Evolutionary conservation across 805 yeast species (phyloP), one percentile per base, ranked within the genome.

Genomic region (Citeromyces nyonsensis): DNA sequence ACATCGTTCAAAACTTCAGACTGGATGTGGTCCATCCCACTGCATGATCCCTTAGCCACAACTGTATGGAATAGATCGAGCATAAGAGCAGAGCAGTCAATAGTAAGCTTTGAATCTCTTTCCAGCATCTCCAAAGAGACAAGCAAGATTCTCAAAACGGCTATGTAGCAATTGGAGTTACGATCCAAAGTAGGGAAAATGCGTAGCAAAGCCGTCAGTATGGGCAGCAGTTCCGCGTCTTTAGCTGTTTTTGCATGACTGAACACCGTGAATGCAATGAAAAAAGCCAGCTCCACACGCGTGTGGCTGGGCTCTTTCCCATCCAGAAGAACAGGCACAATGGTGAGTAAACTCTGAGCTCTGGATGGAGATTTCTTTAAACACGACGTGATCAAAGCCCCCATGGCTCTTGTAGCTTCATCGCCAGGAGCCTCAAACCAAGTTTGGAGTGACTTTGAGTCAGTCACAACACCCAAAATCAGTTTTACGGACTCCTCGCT

Each of bases 381-480:
- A 43, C 57, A 75, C 0, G 88, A 69, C 0, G 88, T 73, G 14
- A 83, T 39, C 24, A 85, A 56, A 2, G 91, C 84, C 32, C 88
- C 85, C 66, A 82, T 73, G 0, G 93, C 67, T 42, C 76, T 77
- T 3, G 83, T 18, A 7, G 22, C 6, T 18, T 18, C 22, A 59
- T 18, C 22, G 5, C 7, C 22, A 18, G 22, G 7, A 18, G 7
- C 22, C 22, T 18, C 6, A 18, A 18, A 18, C 22, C 49, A 25
- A 51, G 49, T 3, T 32, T 29, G 4, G n/a, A 6, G 4, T 45
- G 40, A 31, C 44, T 49, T 15, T 18, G 22, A 7, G 51, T 29
- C 6, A 38, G 12, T 7, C 34, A 22, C 14, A 18, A 7, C 22
- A 18, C 22, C 7, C 7, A 36, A 33, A 10, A 80, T 67, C 11